Evolutionary conservation across 257 asterid genomes (phyloP), one percentile per base, ranked within the genome.

Genomic region (Solanum commersonii): DNA sequence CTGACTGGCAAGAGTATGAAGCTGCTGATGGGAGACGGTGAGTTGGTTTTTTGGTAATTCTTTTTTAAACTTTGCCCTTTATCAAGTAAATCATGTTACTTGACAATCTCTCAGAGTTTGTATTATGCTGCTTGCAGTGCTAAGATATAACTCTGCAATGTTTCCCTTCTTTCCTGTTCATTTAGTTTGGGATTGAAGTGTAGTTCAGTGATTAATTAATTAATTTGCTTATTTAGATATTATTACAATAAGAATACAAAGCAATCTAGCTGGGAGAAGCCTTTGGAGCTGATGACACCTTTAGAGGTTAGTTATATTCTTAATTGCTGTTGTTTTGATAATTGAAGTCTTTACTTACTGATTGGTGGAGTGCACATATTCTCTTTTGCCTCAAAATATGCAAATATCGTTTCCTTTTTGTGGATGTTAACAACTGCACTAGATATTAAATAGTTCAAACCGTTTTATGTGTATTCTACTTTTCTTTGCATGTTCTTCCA

Each of bases 191-290:
- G 85, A 79, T 46, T 46, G 20, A 29, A 63, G 42, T 46, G 68
- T 81, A 44, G 68, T 29, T 81, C 42, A 46, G 40, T 81, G 85
- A 46, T 27, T 29, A 5, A 9, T 81, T 46, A 27, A 16, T 23
- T 52, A 86, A 25, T 88, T 84, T 86, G 52, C 92, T 49, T 86
- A 44, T 83, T 34, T 94, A 97, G 99, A 87, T 97, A 97, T 88
- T 97, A 96, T 88, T 94, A 95, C 94, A 97, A 97, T 94, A 96
- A 94, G 93, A 87, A 85, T 71, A 95, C 98, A 33, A 96, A 96
- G 91, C 98, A 93, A 91, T 97, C 99, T 63, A 94, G 96, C 92
- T 97, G 99, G 99, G 99, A 97, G 90, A 97, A 97, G 94, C 99
- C 99, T 90, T 70, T 89, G 71, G 99, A 97, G 90, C 90, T 97